Conservation (phyloP, 2,329 filamentous ascomycete genomes). For the Arthrobotrys pseudoclavata region DNA sequence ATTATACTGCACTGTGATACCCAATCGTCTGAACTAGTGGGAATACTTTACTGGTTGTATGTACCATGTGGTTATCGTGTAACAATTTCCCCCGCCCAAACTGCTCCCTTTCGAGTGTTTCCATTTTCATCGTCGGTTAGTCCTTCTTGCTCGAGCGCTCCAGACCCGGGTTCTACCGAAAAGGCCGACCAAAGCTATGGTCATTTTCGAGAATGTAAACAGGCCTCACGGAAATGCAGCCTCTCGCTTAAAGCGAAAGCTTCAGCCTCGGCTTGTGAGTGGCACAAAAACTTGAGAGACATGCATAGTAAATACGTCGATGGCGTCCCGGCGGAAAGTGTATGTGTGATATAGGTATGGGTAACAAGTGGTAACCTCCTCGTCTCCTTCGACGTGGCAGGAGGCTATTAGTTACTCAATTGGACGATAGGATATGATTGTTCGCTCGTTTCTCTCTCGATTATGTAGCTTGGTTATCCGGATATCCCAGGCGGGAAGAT, state of each 20-base stretch:
- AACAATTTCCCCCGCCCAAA: too few relatives aligned
- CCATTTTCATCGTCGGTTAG: not conserved
- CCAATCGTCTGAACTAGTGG: too few relatives aligned
- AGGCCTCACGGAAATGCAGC: constrained; percentile 19
- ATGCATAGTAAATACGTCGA: constrained; percentile 9
- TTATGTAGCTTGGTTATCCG: not conserved
- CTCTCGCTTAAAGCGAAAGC: constrained; percentile 29
- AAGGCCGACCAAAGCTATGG: not conserved
- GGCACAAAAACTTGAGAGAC: constrained; percentile 22
- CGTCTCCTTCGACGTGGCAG: constrained; percentile 45
- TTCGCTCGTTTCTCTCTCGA: not conserved
- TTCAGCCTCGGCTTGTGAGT: constrained; percentile 31
- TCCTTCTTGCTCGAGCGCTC: not conserved
- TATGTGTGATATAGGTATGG: not conserved
- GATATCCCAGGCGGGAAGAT: constrained; percentile 19
- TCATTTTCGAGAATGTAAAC: constrained; percentile 16
- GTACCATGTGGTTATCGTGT: too few relatives aligned
- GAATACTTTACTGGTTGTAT: too few relatives aligned
- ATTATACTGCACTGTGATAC: too few relatives aligned
- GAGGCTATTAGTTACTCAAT: constrained; percentile 45
- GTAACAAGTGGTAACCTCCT: constrained; percentile 21
- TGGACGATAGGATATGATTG: constrained; percentile 20
- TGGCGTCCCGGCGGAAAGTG: not conserved
- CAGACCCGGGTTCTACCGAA: constrained; percentile 30
- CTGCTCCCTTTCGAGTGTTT: too few relatives aligned